These are phyloP conservation scores for Calonectria pseudoturangicola DNA, from an alignment of 2,329 filamentous ascomycete species.

Conservation along the genomic window DNA sequence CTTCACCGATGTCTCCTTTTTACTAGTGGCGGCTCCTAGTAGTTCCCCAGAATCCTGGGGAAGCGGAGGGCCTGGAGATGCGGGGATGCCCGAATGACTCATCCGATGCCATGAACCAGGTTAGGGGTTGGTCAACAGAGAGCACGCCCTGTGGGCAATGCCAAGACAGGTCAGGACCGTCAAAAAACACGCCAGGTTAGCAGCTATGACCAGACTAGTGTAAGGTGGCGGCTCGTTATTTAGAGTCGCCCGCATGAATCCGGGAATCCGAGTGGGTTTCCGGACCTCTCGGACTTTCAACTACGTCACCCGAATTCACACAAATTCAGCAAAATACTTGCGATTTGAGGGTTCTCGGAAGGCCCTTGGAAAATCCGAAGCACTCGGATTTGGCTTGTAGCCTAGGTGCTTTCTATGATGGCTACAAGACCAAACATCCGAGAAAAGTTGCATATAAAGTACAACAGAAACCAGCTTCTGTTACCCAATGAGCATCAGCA, in stretches of 20 bases:
- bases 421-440: not conserved
- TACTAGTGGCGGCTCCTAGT: not conserved
- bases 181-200: not conserved
- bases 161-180: not conserved
- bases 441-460: constrained; percentile 20
- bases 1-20: not conserved
- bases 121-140: not conserved
- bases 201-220: not conserved
- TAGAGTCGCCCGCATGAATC: not conserved
- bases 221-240: not conserved
- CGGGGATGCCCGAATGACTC: constrained; percentile 15
- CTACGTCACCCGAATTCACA: not conserved
- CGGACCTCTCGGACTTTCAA: not conserved
- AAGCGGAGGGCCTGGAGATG: constrained; percentile 21
- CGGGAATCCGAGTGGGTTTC: constrained; percentile 11
- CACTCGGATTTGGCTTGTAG: not conserved
- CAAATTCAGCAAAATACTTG: not conserved
- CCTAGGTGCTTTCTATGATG: not conserved
- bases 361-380: not conserved
- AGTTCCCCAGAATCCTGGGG: constrained; percentile 36
- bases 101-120: too few species aligned
- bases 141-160: not conserved
- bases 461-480: not conserved
- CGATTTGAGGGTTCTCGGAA: too few species aligned
- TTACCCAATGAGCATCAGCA: constrained; percentile 19